phyloP scores from a whole-genome alignment of 345 rosid species.

The Eucalyptus globulus region DNA sequence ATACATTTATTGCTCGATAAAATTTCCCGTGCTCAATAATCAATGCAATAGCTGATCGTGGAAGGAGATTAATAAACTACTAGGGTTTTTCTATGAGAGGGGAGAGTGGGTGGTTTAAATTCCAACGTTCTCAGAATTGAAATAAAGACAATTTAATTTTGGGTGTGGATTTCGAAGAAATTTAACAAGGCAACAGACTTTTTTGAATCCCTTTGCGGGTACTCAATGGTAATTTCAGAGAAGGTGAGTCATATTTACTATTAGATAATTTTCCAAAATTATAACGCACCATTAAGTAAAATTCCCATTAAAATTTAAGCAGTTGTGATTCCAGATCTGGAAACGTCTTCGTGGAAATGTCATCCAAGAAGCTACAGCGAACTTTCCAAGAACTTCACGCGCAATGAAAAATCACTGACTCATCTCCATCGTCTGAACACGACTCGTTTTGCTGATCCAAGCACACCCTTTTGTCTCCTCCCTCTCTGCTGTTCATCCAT shows the following conservation, averaged over 20 bases:
- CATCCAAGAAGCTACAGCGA: not conserved
- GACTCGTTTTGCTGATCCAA: not conserved
- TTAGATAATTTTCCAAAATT: not conserved
- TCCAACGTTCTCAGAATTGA: rapidly evolving
- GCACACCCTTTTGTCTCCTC: not conserved
- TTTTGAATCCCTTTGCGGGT: not conserved
- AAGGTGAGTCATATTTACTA: not conserved
- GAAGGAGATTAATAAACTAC: not conserved
- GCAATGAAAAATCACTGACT: not conserved
- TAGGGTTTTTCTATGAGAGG: rapidly evolving
- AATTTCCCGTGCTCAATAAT: too few relatives aligned
- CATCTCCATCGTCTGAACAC: not conserved
- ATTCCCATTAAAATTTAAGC: not conserved
- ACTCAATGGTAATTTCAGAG: not conserved
- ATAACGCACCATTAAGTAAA: not conserved
- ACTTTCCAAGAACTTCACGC: not conserved
- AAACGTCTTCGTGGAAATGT: too few relatives aligned
- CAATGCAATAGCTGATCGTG: not conserved
- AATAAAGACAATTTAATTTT: too few relatives aligned
- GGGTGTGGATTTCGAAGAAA: too few relatives aligned
- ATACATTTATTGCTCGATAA: not conserved
- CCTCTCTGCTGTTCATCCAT: not conserved
- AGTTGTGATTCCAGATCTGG: not conserved
- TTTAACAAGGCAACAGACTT: rapidly evolving
- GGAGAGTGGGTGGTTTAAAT: too few relatives aligned